Evolutionary conservation across 1,139 yeast species (phyloP).

Genomic region (Scheffersomyces insectosa): DNA sequence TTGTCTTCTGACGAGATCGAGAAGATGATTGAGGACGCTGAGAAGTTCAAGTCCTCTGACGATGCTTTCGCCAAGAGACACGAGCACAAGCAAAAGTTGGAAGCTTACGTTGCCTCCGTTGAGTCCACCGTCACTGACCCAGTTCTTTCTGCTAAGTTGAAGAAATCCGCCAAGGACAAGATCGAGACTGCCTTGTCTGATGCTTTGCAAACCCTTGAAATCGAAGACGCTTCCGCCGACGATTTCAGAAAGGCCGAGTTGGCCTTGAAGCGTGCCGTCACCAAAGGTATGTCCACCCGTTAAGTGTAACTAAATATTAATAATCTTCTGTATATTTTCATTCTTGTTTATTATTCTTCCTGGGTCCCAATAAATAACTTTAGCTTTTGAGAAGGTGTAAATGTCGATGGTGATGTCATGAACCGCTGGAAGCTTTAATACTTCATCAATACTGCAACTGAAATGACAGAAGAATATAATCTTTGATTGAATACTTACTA

Average conservation of each 20-base stretch:
- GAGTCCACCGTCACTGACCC: conserved; percentile 98
- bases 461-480: neutral
- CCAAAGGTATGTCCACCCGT: conserved; percentile 99
- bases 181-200: conserved; percentile 98
- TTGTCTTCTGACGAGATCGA: conserved; percentile 96
- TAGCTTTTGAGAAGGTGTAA: neutral
- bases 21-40: conserved; percentile 98
- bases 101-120: conserved; percentile 97
- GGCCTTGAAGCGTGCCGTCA: conserved; percentile 97
- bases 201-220: conserved; percentile 96
- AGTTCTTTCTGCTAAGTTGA: conserved; percentile 95
- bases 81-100: conserved; percentile 99
- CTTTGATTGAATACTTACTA: neutral
- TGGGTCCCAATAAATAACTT: conserved; percentile 20
- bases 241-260: conserved; percentile 99
- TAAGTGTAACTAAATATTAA: conserved; percentile 40
- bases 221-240: conserved; percentile 95
- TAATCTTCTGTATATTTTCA: conserved; percentile 18
- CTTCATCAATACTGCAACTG: too few relatives aligned
- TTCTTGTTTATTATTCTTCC: conserved; percentile 18
- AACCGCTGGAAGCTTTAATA: too few relatives aligned
- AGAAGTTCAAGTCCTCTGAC: conserved; percentile 97
- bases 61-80: conserved; percentile 99
- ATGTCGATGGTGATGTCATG: neutral
- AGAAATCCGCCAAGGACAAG: conserved; percentile 97